Base-by-base conservation (phyloP, 2,329 filamentous ascomycete genomes). In the Penicillium digitatum region DNA sequence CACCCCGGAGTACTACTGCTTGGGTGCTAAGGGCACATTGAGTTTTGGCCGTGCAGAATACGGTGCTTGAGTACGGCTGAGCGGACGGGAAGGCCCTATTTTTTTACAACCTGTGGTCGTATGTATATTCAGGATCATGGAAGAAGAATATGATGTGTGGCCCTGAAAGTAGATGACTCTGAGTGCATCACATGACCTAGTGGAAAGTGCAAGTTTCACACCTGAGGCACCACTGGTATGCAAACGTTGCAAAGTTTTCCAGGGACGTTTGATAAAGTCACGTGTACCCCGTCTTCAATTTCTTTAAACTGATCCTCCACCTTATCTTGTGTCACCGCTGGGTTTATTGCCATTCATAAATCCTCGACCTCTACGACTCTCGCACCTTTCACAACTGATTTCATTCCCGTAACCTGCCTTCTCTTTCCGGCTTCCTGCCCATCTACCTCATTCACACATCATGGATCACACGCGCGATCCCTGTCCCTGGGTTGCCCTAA, bases 381-480 rank as follows among this genome's bases (percentile, higher is more conserved):
- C 26, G 27, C 42, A 12, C 42, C 18, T 31, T 44, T 44, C 47
- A 22, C 27, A 31, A 10, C 42, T 31, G 7, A 31, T 44, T 7
- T 7, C 7, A 1, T 22, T 5, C 42, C 12, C 12, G 42, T 31
- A 27, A 44, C 16, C 26, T 27, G 18, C 42, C 27, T 18, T 16
- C 31, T 44, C 27, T 22, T 44, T 18, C 12, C 27, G 8, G 16
- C 12, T 31, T 3, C 22, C 18, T 18, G 9, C 27, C 42, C 27
- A 20, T 44, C 27, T 18, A 22, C 27, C 27, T 16, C 27, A 44
- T 44, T 44, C 42, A 31, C 42, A 44, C 42, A 31, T 31, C 34
- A 94, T 96, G 88, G 94, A 99, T 85, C 94, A 97, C 82, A 89
- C 89, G 62, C 85, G 94, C 79, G 94, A 97, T 78, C 94, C 94